These are phyloP conservation scores for Ammopiptanthus mongolicus DNA, from an alignment of 306 rosid species.

Conservation along the genomic window DNA sequence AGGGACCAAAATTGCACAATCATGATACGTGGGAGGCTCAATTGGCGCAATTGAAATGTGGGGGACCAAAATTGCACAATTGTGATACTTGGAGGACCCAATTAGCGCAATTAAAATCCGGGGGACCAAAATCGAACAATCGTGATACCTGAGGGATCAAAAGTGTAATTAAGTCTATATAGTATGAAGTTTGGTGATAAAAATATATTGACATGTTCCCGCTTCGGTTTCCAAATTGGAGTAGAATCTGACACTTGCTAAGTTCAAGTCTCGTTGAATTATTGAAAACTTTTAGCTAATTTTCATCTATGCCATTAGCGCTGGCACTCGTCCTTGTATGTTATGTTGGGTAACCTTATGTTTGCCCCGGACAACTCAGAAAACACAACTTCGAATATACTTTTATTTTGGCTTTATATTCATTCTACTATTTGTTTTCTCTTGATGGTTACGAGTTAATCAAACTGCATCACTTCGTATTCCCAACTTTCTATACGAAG, in stretches of 20 bases:
- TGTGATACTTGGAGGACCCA: too few species aligned
- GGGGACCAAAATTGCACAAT: too few species aligned
- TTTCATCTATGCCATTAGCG: background rate
- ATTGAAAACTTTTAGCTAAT: background rate
- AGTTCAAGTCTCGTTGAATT: background rate
- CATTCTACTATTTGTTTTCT: constrained; percentile 4
- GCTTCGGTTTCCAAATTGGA: background rate
- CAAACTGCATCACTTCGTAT: background rate
- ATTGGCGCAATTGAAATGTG: too few species aligned
- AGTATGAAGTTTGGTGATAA: too few species aligned
- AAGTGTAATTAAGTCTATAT: too few species aligned
- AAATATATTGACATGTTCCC: background rate
- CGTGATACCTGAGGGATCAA: too few species aligned
- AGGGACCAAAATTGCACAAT: too few species aligned
- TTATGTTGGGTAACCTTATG: background rate
- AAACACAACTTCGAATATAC: background rate
- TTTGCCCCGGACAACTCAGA: background rate
- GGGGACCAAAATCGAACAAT: too few species aligned
- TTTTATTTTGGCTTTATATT: background rate
- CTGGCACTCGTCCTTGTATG: background rate
- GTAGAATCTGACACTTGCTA: background rate
- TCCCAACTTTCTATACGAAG: constrained; percentile 7
- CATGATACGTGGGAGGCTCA: too few species aligned
- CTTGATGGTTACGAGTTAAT: background rate
- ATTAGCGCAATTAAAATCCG: too few species aligned